A percentile compares a stretch with the other conserved stretches of the same genome.
Evolutionary conservation across 2,329 filamentous ascomycete genomes (phyloP).

Genomic region (Penicillium sp.): DNA sequence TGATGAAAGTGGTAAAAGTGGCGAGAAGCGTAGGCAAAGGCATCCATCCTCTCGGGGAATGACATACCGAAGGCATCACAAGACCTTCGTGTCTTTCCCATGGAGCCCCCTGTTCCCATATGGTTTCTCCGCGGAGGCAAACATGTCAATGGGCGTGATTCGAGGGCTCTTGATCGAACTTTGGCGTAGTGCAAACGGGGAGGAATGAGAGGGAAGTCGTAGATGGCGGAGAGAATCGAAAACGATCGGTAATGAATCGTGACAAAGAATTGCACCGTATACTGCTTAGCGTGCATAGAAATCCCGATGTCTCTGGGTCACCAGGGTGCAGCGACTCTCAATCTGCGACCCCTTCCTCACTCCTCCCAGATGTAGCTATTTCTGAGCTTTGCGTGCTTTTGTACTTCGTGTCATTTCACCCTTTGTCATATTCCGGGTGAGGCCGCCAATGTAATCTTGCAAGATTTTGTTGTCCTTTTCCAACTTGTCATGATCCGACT

Average conservation of each 20-base stretch:
- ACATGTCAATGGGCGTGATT: not conserved
- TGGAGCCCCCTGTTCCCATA: not conserved
- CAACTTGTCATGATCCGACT: constrained; percentile 92
- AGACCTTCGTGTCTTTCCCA: not conserved
- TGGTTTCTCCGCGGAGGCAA: not conserved
- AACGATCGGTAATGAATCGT: not conserved
- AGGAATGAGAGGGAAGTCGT: not conserved
- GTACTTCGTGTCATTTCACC: constrained; percentile 57
- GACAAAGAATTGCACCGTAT: not conserved
- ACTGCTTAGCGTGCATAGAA: not conserved
- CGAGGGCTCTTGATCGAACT: not conserved
- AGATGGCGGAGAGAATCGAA: not conserved
- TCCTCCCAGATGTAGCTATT: constrained; percentile 24
- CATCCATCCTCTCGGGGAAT: not conserved
- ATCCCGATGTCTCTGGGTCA: constrained; percentile 5
- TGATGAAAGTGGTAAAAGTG: constrained; percentile 11
- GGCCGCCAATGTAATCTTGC: constrained; percentile 95
- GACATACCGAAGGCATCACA: not conserved
- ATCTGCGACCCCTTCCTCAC: constrained; percentile 8
- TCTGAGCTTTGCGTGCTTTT: constrained; percentile 51
- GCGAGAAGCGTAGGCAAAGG: constrained; percentile 6
- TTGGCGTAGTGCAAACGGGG: not conserved
- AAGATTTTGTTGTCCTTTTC: constrained; percentile 96
- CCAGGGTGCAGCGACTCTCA: constrained; percentile 10
- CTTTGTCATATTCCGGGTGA: constrained; percentile 71